Conservation (phyloP, 2,329 filamentous ascomycete genomes). For the Zelopaecilomyces penicillatus region DNA sequence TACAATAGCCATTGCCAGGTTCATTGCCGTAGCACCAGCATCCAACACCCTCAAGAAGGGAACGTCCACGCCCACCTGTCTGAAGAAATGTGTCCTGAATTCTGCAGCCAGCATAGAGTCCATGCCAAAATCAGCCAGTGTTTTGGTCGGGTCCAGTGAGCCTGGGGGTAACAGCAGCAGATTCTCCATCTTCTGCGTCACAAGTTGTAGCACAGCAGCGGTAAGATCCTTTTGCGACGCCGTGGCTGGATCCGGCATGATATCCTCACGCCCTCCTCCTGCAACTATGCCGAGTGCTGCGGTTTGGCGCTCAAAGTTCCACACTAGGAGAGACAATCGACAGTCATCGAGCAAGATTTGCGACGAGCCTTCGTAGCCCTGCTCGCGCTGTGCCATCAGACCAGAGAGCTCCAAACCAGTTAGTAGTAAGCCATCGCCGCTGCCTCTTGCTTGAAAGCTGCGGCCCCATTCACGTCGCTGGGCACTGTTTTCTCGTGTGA, state of each 20-base stretch:
- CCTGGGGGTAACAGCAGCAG: slow-evolving; percentile 18
- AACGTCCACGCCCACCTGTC: slow-evolving; percentile 24
- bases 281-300: slow-evolving; percentile 2
- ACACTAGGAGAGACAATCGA: slow-evolving; percentile 12
- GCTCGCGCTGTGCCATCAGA: slow-evolving; percentile 11
- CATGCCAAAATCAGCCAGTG: slow-evolving; percentile 26
- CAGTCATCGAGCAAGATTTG: slow-evolving; percentile 11
- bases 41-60: slow-evolving; percentile 5
- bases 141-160: slow-evolving; percentile 16
- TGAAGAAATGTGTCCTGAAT: slow-evolving; percentile 28
- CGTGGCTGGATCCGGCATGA: background rate
- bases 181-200: slow-evolving; percentile 11
- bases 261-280: background rate
- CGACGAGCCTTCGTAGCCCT: slow-evolving; percentile 13
- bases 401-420: slow-evolving; percentile 17
- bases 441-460: background rate
- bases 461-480: background rate
- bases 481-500: slow-evolving; percentile 3
- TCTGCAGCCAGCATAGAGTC: slow-evolving; percentile 34
- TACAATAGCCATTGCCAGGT: no score
- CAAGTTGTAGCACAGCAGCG: slow-evolving; percentile 6
- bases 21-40: no score
- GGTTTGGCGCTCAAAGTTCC: slow-evolving; percentile 3
- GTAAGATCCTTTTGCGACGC: slow-evolving; percentile 3
- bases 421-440: slow-evolving; percentile 13